Base-by-base conservation (phyloP, 2,329 filamentous ascomycete species). In the Alternaria burnsii region DNA sequence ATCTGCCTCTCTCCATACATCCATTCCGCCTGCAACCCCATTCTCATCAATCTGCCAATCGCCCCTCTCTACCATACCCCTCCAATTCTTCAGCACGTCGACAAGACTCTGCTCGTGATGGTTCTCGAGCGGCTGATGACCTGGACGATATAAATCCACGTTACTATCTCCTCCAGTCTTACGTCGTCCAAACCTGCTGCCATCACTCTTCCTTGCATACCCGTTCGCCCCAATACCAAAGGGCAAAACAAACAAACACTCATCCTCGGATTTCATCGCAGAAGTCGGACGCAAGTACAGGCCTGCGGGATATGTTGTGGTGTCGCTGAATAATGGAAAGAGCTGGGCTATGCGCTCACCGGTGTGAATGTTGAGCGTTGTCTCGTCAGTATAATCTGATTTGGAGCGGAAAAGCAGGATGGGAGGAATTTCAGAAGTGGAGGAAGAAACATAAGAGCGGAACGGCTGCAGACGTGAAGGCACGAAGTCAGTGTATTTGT, bases 11-110 rank as follows among this genome's bases (percentile, higher is more conserved):
- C 55, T 66, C 63, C 63, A 71, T 52, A 64, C 63, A 16, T 68
- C 58, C 24, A 71, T 64, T n/a, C 58, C 65, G n/a, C 63, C 59
- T 16, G 46, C 51, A 30, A 70, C 61, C 7, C 67, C 67, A 32
- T 63, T 52, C 32, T 57, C 58, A 42, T 65, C 59, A 18, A 70
- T 58, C 24, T 60, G 42, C 67, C 69, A 71, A 50, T 66, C 61
- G 16, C 62, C 69, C 28, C 55, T 62, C 52, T 71, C 64, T n/a
- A 71, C 55, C 59, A 69, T 69, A 18, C 34, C 59, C 28, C 59
- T 42, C 66, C 69, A 69, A 48, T 46, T 69, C 51, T 62, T 30
- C 28, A 70, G n/a, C 2, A 68, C 51, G 42, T 55, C 36, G 22
- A 58, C 46, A 26, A 71, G 58, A 22, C 32, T 34, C 14, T 34